Evolutionary conservation across 768 basidiomycete species (phyloP), one percentile per base, ranked within the genome.

Genomic region (Lactarius sanguifluus): DNA sequence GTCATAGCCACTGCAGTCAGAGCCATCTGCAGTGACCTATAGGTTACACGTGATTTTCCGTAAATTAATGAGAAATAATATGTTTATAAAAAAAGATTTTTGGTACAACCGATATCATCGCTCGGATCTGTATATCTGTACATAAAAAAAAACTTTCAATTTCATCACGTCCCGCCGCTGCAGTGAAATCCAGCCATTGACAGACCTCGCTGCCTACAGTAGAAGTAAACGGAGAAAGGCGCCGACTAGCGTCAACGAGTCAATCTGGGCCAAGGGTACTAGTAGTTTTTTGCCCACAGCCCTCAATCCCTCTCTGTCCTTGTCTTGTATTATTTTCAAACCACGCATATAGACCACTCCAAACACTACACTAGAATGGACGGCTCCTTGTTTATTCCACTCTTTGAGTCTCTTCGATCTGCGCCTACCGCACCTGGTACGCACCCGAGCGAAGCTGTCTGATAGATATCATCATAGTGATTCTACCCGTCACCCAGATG

Each of bases 401-500:
- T 85, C 20, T 73, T 86, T 68, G 77, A 80, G 50, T 73, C 76
- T 41, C 75, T 80, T 40, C 70, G 73, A 61, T 73, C 77, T 28
- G 79, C 79, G 12, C 76, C 79, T 20, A 80, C 79, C 15, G 77
- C 73, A 30, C 77, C 78, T 61, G 77, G 77, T 77, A 63, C 63
- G 77, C 45, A 38, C 65, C 56, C 10, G 59, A 55, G 38, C 41
- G 36, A 38, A 50, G n/a, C 52, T 18, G n/a, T 23, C 20, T n/a
- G 16, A 36, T 45, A 20, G 23, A 18, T 45, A 32, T 34, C 34
- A 34, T 34, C 9, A 34, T 60, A 23, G 41, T 59, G 28, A 65
- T 58, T 16, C n/a, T 41, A 41, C n/a, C 30, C 38, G 40, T 50
- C 6, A 23, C 52, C 18, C 72, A 90, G 92, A 93, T 80, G 92